Percentiles rank a stretch among this genome's conserved stretches.
phyloP scores from a whole-genome alignment of 2,329 filamentous ascomycete species.

The Curvularia sp. region DNA sequence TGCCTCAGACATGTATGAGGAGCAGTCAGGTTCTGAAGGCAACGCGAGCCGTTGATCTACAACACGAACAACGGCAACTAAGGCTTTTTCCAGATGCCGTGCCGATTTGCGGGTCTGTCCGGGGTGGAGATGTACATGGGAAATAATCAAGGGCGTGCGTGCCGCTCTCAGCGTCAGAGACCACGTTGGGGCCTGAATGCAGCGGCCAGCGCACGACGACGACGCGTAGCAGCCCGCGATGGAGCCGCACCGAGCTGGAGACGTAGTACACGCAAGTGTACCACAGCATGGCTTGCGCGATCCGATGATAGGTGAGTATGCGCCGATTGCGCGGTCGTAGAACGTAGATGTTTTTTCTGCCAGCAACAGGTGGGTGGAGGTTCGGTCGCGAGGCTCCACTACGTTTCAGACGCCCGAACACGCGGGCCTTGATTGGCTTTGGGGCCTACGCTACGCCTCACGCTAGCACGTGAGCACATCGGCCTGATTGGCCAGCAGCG shows the following conservation, averaged over 20 bases:
- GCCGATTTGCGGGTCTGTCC: slow-evolving; percentile 21
- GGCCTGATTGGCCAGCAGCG: slow-evolving; percentile 39
- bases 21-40: slow-evolving; percentile 25
- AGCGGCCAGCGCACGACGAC: slow-evolving; percentile 24
- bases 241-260: slow-evolving; percentile 18
- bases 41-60: slow-evolving; percentile 34
- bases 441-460: slow-evolving; percentile 16
- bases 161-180: slow-evolving; percentile 27
- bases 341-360: slow-evolving; percentile 3
- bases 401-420: slow-evolving; percentile 30
- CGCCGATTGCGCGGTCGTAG: slow-evolving; percentile 39
- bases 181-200: slow-evolving; percentile 19
- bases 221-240: slow-evolving; percentile 19
- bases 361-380: slow-evolving; percentile 8
- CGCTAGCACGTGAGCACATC: slow-evolving; percentile 3
- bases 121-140: slow-evolving; percentile 19
- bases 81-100: slow-evolving; percentile 27
- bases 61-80: slow-evolving; percentile 33
- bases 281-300: slow-evolving; percentile 29
- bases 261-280: slow-evolving; percentile 28
- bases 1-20: slow-evolving; percentile 22
- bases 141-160: slow-evolving; percentile 36
- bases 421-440: slow-evolving; percentile 30
- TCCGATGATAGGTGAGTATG: slow-evolving; percentile 44
- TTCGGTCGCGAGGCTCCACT: slow-evolving; percentile 25